These are phyloP conservation scores for Ogataea pini DNA, from an alignment of 805 yeast species.

Conservation along the genomic window DNA sequence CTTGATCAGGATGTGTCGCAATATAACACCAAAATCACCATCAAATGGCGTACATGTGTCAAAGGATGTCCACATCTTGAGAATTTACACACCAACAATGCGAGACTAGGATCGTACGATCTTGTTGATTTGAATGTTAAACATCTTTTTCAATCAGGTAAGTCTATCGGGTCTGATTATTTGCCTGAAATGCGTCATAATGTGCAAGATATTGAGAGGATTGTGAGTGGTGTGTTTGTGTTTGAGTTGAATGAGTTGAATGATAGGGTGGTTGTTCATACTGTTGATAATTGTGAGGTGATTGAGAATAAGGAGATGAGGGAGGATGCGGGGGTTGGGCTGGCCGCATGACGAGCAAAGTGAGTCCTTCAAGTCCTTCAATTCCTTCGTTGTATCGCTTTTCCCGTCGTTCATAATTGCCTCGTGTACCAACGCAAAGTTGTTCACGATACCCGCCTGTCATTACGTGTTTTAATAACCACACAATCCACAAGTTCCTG, in stretches of 20 bases:
- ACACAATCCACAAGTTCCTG: too few relatives aligned
- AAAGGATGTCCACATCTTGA: slow-evolving; percentile 52
- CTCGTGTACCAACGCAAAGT: too few relatives aligned
- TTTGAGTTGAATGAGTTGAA: slow-evolving; percentile 64
- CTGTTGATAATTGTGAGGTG: slow-evolving; percentile 65
- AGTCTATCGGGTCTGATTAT: not conserved
- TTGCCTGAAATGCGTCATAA: slow-evolving; percentile 4
- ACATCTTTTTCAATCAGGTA: slow-evolving; percentile 15
- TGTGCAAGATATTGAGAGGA: slow-evolving; percentile 35
- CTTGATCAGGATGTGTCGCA: slow-evolving; percentile 31
- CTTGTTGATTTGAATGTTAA: slow-evolving; percentile 23
- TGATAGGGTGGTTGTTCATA: slow-evolving; percentile 57
- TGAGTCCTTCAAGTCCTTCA: too few relatives aligned
- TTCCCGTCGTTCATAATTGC: not conserved
- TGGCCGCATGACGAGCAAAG: slow-evolving; percentile 22
- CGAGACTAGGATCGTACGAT: slow-evolving; percentile 30
- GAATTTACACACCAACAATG: slow-evolving; percentile 26
- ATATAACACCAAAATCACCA: slow-evolving; percentile 48
- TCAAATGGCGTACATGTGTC: slow-evolving; percentile 60
- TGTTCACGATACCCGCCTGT: too few relatives aligned
- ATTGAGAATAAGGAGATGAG: slow-evolving; percentile 43
- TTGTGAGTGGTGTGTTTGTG: slow-evolving; percentile 56
- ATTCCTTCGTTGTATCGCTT: too few relatives aligned
- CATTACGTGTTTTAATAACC: too few relatives aligned
- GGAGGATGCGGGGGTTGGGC: slow-evolving; percentile 17